Evolutionary conservation across 768 basidiomycete species (phyloP).

Genomic region (Lentinula sp.): DNA sequence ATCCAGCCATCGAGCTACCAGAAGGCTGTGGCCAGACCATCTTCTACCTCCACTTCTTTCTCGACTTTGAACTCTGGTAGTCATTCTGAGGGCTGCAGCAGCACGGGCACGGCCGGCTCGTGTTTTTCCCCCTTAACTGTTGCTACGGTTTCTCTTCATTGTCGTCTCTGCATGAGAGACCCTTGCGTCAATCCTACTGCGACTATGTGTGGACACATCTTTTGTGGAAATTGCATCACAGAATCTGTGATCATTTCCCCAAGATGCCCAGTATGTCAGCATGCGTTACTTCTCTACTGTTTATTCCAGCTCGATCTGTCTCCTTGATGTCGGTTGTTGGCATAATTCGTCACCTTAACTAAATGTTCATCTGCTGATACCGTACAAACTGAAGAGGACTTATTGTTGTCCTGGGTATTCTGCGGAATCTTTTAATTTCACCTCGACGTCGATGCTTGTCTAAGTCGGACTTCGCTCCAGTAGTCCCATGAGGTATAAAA

Average conservation of each 20-base stretch:
- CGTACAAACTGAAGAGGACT: too few species aligned
- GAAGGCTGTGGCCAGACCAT: not conserved
- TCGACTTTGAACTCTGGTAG: not conserved
- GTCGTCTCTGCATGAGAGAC: constrained; percentile 42
- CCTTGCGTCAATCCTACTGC: constrained; percentile 48
- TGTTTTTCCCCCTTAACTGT: not conserved
- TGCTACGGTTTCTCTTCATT: constrained; percentile 27
- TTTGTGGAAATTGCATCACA: constrained; percentile 54
- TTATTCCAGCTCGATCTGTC: constrained; percentile 45
- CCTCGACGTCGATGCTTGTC: too few species aligned
- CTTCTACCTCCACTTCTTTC: not conserved
- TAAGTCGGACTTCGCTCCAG: too few species aligned
- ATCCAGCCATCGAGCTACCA: not conserved
- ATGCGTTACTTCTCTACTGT: constrained; percentile 47
- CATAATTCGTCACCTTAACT: too few species aligned
- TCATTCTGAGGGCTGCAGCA: not conserved
- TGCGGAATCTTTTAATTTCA: too few species aligned
- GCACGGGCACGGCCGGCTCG: not conserved
- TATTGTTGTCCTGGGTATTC: too few species aligned
- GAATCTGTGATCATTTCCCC: constrained; percentile 38
- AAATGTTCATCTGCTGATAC: too few species aligned
- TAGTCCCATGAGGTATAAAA: too few species aligned
- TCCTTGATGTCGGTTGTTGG: not conserved
- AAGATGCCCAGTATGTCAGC: constrained; percentile 46
- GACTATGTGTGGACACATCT: constrained; percentile 59